These are phyloP conservation scores for Pythium folliculosum DNA, from an alignment of 352 stramenopile genomes.

Conservation along the genomic window DNA sequence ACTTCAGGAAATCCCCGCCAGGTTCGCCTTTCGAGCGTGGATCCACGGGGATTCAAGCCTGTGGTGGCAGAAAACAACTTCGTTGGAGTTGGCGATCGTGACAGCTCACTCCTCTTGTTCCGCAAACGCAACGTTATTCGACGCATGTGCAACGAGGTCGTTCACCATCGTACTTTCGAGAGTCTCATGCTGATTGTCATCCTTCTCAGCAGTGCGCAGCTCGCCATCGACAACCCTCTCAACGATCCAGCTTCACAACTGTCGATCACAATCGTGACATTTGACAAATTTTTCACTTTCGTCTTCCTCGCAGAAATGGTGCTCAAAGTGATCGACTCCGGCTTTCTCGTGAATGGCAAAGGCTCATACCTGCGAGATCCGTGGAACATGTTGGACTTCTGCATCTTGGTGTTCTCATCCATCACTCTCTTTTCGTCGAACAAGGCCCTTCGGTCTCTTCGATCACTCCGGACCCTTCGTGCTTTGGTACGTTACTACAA, in stretches of 20 bases:
- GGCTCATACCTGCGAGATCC: constrained; percentile 61
- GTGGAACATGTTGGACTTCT: constrained; percentile 83
- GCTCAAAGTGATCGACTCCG: constrained; percentile 72
- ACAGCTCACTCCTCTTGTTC: constrained; percentile 42
- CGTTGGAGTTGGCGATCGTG: constrained; percentile 23
- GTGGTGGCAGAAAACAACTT: neutral
- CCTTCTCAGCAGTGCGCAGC: constrained; percentile 52
- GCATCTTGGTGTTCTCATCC: constrained; percentile 58
- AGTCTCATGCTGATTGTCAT: constrained; percentile 65
- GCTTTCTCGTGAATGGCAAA: constrained; percentile 55
- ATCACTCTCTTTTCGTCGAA: constrained; percentile 42
- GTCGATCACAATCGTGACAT: constrained; percentile 30
- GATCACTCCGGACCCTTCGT: constrained; percentile 64
- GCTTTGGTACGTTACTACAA: constrained; percentile 44
- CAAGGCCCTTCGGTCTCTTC: constrained; percentile 48
- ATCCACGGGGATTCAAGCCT: neutral
- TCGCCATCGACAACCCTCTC: constrained; percentile 69
- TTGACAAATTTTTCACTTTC: constrained; percentile 54
- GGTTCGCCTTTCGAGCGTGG: neutral
- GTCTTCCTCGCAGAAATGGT: constrained; percentile 76
- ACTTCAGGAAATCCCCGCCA: constrained; percentile 20
- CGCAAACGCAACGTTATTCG: constrained; percentile 24
- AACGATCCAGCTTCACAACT: constrained; percentile 41
- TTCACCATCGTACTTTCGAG: constrained; percentile 54
- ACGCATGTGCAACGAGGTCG: constrained; percentile 25